These are phyloP conservation scores for Candida gigantensis DNA, from an alignment of 1,139 yeast species.

Conservation along the genomic window DNA sequence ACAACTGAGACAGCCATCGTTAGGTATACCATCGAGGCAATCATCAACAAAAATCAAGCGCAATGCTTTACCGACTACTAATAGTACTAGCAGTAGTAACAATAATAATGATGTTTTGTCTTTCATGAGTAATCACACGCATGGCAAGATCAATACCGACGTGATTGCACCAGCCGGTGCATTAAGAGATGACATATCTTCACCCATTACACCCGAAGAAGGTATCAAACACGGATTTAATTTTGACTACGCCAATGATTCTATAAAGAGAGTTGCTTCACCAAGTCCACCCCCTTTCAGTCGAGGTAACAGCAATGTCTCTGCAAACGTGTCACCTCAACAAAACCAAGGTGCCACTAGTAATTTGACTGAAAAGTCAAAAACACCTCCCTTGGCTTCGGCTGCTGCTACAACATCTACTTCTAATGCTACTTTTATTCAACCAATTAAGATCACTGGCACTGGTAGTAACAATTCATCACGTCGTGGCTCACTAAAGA, in stretches of 20 bases:
- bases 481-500: slow-evolving; percentile 24
- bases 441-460: slow-evolving; percentile 25
- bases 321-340: neutral
- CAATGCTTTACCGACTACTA: slow-evolving; percentile 4
- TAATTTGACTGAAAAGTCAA: neutral
- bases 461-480: slow-evolving; percentile 16
- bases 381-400: no score
- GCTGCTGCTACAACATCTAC: slow-evolving; percentile 7
- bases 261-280: slow-evolving; percentile 8
- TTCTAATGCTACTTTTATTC: slow-evolving; percentile 7
- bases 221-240: slow-evolving; percentile 8
- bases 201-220: slow-evolving; percentile 11
- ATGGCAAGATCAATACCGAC: slow-evolving; percentile 5
- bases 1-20: slow-evolving; percentile 7
- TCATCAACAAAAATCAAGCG: slow-evolving; percentile 13
- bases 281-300: slow-evolving; percentile 18
- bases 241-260: slow-evolving; percentile 9
- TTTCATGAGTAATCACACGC: slow-evolving; percentile 9
- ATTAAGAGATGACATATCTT: slow-evolving; percentile 6
- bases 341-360: neutral
- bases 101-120: slow-evolving; percentile 11
- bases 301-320: slow-evolving; percentile 1
- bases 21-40: slow-evolving; percentile 13
- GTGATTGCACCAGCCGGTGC: slow-evolving; percentile 2
- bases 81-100: neutral